phyloP scores from a whole-genome alignment of 176 grass and related monocot genomes.

The Oryza glaberrima region DNA sequence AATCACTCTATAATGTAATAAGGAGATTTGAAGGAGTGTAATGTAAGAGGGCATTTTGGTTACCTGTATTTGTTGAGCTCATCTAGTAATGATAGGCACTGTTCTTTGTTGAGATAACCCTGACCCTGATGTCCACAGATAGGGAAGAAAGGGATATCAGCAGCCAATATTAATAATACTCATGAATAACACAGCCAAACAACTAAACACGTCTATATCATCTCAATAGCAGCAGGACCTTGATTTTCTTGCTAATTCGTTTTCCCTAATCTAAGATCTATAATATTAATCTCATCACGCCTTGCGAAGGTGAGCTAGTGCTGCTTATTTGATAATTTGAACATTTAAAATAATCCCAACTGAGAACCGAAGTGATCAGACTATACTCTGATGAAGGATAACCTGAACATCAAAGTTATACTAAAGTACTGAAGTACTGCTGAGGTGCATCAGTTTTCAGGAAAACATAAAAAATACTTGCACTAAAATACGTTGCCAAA shows the following conservation, averaged over 20 bases:
- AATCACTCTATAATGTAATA: conserved; percentile 34
- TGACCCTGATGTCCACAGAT: conserved; percentile 51
- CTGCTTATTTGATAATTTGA: not conserved
- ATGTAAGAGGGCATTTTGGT: conserved; percentile 15
- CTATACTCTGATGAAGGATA: conserved; percentile 17
- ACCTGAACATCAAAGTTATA: not conserved
- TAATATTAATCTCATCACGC: not conserved
- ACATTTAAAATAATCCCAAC: conserved; percentile 6
- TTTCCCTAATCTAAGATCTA: not conserved
- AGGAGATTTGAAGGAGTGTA: conserved; percentile 22
- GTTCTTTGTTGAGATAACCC: conserved; percentile 80
- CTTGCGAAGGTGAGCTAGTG: not conserved
- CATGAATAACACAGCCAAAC: conserved; percentile 35
- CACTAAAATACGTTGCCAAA: conserved; percentile 32
- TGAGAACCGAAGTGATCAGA: not conserved
- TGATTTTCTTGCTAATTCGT: conserved; percentile 13
- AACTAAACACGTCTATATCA: not conserved
- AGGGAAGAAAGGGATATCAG: conserved; percentile 35
- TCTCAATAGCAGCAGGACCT: not conserved
- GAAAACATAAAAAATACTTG: conserved; percentile 56
- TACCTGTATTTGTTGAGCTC: conserved; percentile 95
- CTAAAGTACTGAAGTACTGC: conserved; percentile 15
- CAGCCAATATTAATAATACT: not conserved
- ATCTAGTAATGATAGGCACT: conserved; percentile 81
- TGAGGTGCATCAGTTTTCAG: not conserved